Conservation (phyloP, 1,284 basidiomycete genomes). For the Austroboletus olivaceoglutinosus region DNA sequence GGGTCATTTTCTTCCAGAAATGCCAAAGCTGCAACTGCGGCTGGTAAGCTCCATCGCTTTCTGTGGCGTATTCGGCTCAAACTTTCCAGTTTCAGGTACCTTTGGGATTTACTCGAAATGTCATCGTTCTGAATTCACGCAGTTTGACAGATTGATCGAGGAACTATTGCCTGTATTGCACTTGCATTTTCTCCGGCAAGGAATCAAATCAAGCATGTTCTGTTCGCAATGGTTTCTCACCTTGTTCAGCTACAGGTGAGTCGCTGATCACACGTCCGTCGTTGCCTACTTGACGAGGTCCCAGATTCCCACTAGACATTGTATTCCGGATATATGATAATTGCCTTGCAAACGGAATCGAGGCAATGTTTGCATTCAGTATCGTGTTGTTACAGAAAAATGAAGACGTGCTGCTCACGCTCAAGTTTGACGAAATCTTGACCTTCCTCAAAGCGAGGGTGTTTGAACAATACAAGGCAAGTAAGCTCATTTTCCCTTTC, state of each 20-base stretch:
- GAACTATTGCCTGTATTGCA: conserved; percentile 90
- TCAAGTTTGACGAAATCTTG: conserved; percentile 90
- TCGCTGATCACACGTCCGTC: conserved; percentile 7
- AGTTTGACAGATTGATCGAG: conserved; percentile 94
- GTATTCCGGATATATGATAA: conserved; percentile 96
- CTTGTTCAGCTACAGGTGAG: conserved; percentile 88
- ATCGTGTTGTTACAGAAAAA: conserved; percentile 86
- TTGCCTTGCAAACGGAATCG: conserved; percentile 94
- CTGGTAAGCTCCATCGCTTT: conserved; percentile 51
- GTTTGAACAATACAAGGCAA: conserved; percentile 79
- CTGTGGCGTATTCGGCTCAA: conserved; percentile 7
- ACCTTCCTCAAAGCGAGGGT: conserved; percentile 76
- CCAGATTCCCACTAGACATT: conserved; percentile 90
- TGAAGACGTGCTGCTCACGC: conserved; percentile 71
- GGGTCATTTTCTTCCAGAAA: conserved; percentile 95
- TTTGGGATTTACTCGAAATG: neutral
- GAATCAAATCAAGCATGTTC: conserved; percentile 96
- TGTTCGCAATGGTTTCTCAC: conserved; percentile 98
- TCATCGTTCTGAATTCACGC: conserved; percentile 19
- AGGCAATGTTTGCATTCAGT: conserved; percentile 95
- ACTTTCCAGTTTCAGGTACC: conserved; percentile 46
- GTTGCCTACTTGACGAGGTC: conserved; percentile 9
- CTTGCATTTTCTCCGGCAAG: conserved; percentile 88
- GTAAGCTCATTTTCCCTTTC: conserved; percentile 9
- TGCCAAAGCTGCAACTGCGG: conserved; percentile 94